phyloP scores from a whole-genome alignment of 202 grass and related monocot genomes.

The Schoenoplectus triqueter region DNA sequence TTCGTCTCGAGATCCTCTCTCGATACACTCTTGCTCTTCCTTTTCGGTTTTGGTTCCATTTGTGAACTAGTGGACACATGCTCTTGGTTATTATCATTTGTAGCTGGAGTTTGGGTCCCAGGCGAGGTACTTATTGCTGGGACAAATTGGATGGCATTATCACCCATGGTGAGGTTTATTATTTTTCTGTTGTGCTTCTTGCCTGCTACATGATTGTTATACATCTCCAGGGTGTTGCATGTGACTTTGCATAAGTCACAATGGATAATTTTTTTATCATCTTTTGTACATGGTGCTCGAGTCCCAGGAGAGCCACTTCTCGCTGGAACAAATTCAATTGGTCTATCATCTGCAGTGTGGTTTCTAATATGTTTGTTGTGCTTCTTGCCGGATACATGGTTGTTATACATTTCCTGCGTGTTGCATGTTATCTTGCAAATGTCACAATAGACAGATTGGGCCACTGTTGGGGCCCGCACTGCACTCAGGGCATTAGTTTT shows the following conservation, averaged over 20 bases:
- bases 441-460: conserved; percentile 43
- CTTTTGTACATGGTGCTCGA: conserved; percentile 29
- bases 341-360: background rate
- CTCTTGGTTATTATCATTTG: conserved; percentile 29
- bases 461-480: conserved; percentile 14
- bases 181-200: conserved; percentile 47
- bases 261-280: conserved; percentile 5
- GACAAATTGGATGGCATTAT: conserved; percentile 2
- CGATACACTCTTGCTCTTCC: conserved; percentile 2
- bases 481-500: background rate
- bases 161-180: conserved; percentile 21
- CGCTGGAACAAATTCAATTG: conserved; percentile 28
- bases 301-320: background rate
- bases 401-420: conserved; percentile 43
- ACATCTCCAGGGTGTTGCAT: conserved; percentile 37
- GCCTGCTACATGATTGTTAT: conserved; percentile 40
- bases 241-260: conserved; percentile 47
- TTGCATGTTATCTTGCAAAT: conserved; percentile 48
- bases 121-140: conserved; percentile 26
- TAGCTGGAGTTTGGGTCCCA: background rate
- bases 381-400: conserved; percentile 44
- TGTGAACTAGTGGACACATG: background rate
- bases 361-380: conserved; percentile 43
- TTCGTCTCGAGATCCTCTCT: conserved; percentile 46
- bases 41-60: conserved; percentile 28